These are phyloP conservation scores for Pisolithus sp. DNA, from an alignment of 768 basidiomycete genomes.

Conservation along the genomic window DNA sequence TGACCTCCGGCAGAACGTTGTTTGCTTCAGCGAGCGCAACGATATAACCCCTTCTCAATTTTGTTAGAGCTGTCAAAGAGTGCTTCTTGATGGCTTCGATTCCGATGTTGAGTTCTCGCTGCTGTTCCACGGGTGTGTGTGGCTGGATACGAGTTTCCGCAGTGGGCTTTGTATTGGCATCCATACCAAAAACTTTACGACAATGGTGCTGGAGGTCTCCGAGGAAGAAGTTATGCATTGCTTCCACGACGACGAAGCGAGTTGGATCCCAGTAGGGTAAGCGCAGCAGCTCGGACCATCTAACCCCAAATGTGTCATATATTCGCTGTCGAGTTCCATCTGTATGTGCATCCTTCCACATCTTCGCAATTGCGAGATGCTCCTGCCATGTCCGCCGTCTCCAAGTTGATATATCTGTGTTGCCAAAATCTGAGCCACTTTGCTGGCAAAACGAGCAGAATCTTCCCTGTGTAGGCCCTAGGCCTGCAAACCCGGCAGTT, in stretches of 20 bases:
- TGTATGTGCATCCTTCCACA: slow-evolving; percentile 13
- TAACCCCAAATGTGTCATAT: slow-evolving; percentile 16
- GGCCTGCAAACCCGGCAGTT: slow-evolving; percentile 15
- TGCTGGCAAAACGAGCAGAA: slow-evolving; percentile 24
- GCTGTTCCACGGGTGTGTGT: background rate
- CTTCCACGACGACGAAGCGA: slow-evolving; percentile 25
- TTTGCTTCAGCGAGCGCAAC: background rate
- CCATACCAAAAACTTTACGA: slow-evolving; percentile 15
- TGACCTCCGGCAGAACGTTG: background rate
- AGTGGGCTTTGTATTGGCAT: background rate
- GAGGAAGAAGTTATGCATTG: slow-evolving; percentile 35
- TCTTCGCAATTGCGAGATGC: slow-evolving; percentile 10
- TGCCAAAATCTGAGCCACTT: slow-evolving; percentile 9
- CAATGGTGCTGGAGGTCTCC: background rate
- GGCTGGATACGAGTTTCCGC: background rate
- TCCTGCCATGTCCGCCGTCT: slow-evolving; percentile 6
- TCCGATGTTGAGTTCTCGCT: background rate
- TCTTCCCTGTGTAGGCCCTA: background rate
- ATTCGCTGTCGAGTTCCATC: slow-evolving; percentile 5
- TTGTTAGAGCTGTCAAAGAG: background rate
- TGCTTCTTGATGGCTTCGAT: background rate
- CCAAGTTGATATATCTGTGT: slow-evolving; percentile 18
- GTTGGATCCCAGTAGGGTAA: slow-evolving; percentile 33
- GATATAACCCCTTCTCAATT: background rate
- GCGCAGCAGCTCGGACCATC: slow-evolving; percentile 24